Conservation (phyloP, 106 monocot genomes). For the Gastrodia elata region DNA sequence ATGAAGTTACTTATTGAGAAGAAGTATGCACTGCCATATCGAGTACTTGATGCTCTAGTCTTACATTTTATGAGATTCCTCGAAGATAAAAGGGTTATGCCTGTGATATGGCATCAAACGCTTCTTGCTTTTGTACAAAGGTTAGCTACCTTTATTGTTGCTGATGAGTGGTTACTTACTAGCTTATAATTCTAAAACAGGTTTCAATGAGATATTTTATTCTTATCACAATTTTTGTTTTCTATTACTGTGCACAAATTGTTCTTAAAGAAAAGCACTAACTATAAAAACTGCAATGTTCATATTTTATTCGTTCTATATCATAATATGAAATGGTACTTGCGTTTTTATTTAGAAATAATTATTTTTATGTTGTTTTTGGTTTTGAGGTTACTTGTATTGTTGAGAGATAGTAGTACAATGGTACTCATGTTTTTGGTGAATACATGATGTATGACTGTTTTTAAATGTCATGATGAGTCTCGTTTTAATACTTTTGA, state of each 20-base stretch:
- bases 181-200: neutral
- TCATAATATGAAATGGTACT: too few relatives aligned
- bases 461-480: neutral
- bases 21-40: conserved; percentile 76
- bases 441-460: neutral
- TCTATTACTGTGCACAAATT: neutral
- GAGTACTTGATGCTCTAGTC: conserved; percentile 62
- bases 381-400: neutral
- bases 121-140: conserved; percentile 80
- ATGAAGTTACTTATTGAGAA: conserved; percentile 72
- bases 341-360: too few relatives aligned
- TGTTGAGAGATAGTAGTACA: neutral
- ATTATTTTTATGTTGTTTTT: too few relatives aligned
- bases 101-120: conserved; percentile 80
- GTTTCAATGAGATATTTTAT: neutral
- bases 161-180: too few relatives aligned
- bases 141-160: conserved; percentile 16
- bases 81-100: conserved; percentile 50
- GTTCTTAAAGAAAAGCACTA: neutral
- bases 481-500: neutral
- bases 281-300: too few relatives aligned
- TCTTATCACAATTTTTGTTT: neutral
- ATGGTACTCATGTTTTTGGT: neutral
- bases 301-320: too few relatives aligned
- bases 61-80: conserved; percentile 66